Percentiles rank a stretch among this genome's conserved stretches.
phyloP scores from a whole-genome alignment of 2,329 filamentous ascomycete genomes.

The Lasiodiplodia gonubiensis region DNA sequence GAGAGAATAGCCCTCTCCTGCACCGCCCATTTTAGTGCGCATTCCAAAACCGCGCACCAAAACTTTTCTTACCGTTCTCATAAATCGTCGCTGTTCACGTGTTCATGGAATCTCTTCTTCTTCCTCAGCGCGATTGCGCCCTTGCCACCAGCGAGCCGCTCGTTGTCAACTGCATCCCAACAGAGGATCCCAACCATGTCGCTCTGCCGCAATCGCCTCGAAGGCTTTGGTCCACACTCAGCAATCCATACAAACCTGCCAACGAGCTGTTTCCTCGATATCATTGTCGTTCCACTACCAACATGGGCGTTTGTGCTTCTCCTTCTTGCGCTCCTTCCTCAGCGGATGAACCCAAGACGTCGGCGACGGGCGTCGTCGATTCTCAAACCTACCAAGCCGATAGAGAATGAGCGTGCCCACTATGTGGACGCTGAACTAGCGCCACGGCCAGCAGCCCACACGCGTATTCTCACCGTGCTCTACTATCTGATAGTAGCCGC shows the following conservation, averaged over 20 bases:
- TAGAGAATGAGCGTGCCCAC: slow-evolving; percentile 18
- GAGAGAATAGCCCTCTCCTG: neutral
- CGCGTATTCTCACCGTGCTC: slow-evolving; percentile 28
- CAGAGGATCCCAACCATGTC: slow-evolving; percentile 20
- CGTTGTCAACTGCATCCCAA: neutral
- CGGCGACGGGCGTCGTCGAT: slow-evolving; percentile 7
- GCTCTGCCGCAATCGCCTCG: slow-evolving; percentile 40
- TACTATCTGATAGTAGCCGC: slow-evolving; percentile 41
- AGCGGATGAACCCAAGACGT: slow-evolving; percentile 5
- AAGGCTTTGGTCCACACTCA: slow-evolving; percentile 44
- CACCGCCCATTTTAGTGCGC: neutral
- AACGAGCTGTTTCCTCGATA: slow-evolving; percentile 46
- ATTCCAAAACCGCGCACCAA: slow-evolving; percentile 1
- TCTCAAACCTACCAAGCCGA: slow-evolving; percentile 17
- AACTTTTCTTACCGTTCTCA: neutral
- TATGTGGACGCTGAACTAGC: neutral
- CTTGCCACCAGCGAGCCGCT: neutral
- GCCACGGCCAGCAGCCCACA: slow-evolving; percentile 10
- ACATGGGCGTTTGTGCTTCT: slow-evolving; percentile 40
- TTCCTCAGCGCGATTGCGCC: neutral
- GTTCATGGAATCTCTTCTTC: neutral
- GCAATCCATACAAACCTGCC: slow-evolving; percentile 41
- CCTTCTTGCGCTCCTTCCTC: slow-evolving; percentile 36
- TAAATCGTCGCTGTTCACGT: neutral
- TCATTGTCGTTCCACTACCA: slow-evolving; percentile 44